Conservation (phyloP, 140 eudicot species). For the Bidens hawaiensis region DNA sequence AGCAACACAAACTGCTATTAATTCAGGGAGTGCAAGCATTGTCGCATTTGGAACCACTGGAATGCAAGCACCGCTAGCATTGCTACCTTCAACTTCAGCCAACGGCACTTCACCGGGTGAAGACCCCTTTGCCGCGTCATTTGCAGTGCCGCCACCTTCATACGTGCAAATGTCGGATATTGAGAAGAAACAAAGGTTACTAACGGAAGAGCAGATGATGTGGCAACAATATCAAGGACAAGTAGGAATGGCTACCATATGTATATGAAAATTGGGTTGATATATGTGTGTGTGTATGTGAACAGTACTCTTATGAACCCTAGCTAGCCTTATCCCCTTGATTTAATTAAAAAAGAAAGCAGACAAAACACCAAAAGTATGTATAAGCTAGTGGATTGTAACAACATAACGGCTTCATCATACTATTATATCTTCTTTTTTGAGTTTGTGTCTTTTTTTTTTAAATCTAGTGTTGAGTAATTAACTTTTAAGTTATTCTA, state of each 20-base stretch:
- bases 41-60: slow-evolving; percentile 55
- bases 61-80: slow-evolving; percentile 44
- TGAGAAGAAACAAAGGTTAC: slow-evolving; percentile 58
- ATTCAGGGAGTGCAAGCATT: slow-evolving; percentile 72
- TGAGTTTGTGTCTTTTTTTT: not conserved
- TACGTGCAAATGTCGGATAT: slow-evolving; percentile 75
- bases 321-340: not conserved
- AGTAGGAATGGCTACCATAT: slow-evolving; percentile 34
- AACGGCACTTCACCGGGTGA: slow-evolving; percentile 20
- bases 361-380: not conserved
- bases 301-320: not conserved
- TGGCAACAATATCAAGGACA: slow-evolving; percentile 83
- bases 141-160: slow-evolving; percentile 51
- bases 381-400: slow-evolving; percentile 5
- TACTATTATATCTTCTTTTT: not conserved
- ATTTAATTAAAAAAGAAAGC: not conserved
- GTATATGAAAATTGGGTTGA: no score
- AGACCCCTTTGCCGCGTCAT: slow-evolving; percentile 76
- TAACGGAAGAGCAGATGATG: slow-evolving; percentile 60
- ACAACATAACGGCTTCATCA: slow-evolving; percentile 9
- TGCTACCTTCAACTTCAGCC: slow-evolving; percentile 28
- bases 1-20: slow-evolving; percentile 17
- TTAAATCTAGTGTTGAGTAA: no score
- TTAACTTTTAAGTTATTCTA: no score
- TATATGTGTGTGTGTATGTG: no score